These are phyloP conservation scores for Aspergillus incahuasiensis DNA, from an alignment of 495 filamentous ascomycete species.

Conservation along the genomic window DNA sequence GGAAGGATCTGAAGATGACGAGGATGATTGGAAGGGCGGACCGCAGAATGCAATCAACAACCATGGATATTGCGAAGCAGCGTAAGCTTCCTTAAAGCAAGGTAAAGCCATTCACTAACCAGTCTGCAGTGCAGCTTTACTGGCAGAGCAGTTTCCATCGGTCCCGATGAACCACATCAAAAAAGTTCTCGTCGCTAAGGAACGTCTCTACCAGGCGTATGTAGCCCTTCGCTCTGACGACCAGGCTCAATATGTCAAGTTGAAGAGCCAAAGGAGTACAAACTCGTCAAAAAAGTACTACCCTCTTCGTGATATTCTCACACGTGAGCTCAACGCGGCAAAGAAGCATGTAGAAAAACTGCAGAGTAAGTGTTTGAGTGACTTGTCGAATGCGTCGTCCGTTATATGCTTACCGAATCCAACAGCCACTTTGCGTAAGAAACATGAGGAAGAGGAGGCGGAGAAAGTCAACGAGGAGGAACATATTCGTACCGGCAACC, in stretches of 20 bases:
- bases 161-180: conserved; percentile 13
- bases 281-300: background rate
- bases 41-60: background rate
- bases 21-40: conserved; percentile 31
- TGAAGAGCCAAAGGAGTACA: conserved; percentile 2
- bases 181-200: conserved; percentile 9
- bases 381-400: background rate
- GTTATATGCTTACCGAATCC: background rate
- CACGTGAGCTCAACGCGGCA: conserved; percentile 30
- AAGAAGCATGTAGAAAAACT: conserved; percentile 15
- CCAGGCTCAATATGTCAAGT: background rate
- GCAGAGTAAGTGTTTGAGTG: conserved; percentile 11
- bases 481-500: conserved; percentile 29
- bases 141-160: conserved; percentile 14
- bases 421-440: conserved; percentile 12
- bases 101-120: background rate
- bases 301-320: conserved; percentile 1
- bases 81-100: conserved; percentile 7
- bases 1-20: conserved; percentile 20
- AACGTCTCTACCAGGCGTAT: conserved; percentile 17
- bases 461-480: conserved; percentile 41
- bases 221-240: conserved; percentile 11
- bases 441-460: conserved; percentile 42
- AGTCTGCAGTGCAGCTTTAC: background rate
- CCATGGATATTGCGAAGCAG: conserved; percentile 6